A percentile compares a stretch with the other conserved stretches of the same genome.
phyloP scores from a whole-genome alignment of 441 rosid species.

The Omphalea diandra region DNA sequence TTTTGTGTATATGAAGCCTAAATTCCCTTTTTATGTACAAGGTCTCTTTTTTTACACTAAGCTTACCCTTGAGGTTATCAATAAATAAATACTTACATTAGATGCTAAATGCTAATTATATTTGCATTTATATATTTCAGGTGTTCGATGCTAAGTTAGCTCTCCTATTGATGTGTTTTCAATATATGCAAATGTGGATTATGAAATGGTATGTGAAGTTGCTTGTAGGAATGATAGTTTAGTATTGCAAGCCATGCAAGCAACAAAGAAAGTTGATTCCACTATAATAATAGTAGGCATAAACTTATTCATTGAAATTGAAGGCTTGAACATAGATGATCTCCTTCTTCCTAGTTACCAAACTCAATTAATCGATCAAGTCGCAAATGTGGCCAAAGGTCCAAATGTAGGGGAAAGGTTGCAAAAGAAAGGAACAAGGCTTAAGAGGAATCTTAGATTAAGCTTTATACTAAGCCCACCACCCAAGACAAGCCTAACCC shows the following conservation, averaged over 20 bases:
- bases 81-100: no score
- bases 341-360: conserved; percentile 45
- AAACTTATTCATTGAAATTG: conserved; percentile 37
- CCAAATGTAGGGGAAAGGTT: no score
- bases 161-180: conserved; percentile 43
- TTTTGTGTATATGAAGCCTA: no score
- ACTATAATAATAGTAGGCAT: conserved; percentile 38
- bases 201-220: conserved; percentile 35
- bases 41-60: no score
- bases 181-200: conserved; percentile 17
- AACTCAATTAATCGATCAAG: conserved; percentile 35
- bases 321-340: conserved; percentile 37
- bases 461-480: no score
- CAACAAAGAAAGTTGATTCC: conserved; percentile 30
- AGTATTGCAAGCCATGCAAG: conserved; percentile 27
- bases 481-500: no score
- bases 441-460: no score
- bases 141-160: conserved; percentile 37
- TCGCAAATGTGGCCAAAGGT: conserved; percentile 34
- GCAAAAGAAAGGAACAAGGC: no score
- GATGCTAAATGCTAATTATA: no score
- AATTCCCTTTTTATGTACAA: no score
- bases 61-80: no score
- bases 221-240: conserved; percentile 25
- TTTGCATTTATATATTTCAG: conserved; percentile 16